Conservation (phyloP, 805 yeast species). For the Pichia exigua region DNA sequence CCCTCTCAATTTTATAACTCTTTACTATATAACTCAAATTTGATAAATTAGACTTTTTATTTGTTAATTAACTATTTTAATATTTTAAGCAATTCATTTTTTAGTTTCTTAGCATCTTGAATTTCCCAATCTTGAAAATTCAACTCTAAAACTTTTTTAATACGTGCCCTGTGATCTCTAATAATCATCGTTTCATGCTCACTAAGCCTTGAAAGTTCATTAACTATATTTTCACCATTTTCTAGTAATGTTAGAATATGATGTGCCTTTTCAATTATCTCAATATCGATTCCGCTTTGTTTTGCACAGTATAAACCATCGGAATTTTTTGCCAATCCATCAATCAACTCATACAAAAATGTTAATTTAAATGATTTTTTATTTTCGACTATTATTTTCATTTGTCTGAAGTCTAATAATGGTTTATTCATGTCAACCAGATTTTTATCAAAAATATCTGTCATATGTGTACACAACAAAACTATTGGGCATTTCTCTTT, state of each 20-base stretch:
- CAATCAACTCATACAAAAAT: conserved; percentile 27
- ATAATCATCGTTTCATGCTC: not conserved
- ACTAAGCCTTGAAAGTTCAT: not conserved
- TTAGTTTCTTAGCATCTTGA: conserved; percentile 9
- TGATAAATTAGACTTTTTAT: not conserved
- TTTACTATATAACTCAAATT: not conserved
- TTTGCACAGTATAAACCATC: conserved; percentile 37
- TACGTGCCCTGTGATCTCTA: not conserved
- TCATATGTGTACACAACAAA: conserved; percentile 37
- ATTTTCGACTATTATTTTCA: conserved; percentile 14
- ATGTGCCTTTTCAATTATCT: conserved; percentile 4
- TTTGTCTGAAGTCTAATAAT: conserved; percentile 23
- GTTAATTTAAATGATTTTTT: conserved; percentile 18
- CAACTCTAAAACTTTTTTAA: conserved; percentile 2
- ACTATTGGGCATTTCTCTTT: conserved; percentile 21
- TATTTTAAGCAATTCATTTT: not conserved
- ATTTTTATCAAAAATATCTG: conserved; percentile 30
- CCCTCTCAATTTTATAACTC: not conserved
- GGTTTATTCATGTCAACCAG: conserved; percentile 10
- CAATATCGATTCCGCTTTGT: conserved; percentile 14
- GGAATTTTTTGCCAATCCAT: conserved; percentile 29
- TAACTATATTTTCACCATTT: not conserved
- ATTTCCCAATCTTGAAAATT: conserved; percentile 11
- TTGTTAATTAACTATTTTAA: not conserved
- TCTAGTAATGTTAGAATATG: not conserved